These are phyloP conservation scores for Dianthus caryophyllus DNA, from an alignment of 148 eudicot genomes.

Conservation along the genomic window DNA sequence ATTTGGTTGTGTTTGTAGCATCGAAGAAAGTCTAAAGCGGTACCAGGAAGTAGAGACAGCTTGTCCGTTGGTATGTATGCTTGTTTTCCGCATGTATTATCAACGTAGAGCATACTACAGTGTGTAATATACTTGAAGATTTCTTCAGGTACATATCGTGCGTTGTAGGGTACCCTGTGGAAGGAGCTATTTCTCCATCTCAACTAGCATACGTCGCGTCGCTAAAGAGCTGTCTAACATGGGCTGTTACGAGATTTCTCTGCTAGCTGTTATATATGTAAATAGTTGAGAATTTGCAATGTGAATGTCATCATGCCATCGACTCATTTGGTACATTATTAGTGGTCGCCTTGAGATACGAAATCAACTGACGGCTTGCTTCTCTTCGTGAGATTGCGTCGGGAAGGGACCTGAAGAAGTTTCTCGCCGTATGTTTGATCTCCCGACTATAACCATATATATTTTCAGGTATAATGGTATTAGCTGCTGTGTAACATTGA, in stretches of 20 bases:
- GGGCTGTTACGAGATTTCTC: slow-evolving; percentile 92
- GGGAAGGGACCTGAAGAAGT: too few relatives aligned
- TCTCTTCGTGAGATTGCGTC: too few relatives aligned
- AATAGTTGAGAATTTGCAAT: too few relatives aligned
- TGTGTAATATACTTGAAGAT: slow-evolving; percentile 11
- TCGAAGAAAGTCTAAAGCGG: slow-evolving; percentile 77
- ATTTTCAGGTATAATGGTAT: too few relatives aligned
- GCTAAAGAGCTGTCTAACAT: slow-evolving; percentile 71
- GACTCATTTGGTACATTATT: too few relatives aligned
- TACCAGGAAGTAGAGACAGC: slow-evolving; percentile 66
- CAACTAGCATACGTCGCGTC: slow-evolving; percentile 82
- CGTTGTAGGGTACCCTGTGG: slow-evolving; percentile 94
- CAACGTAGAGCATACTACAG: not conserved
- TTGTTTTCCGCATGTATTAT: slow-evolving; percentile 7
- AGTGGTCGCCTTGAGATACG: too few relatives aligned
- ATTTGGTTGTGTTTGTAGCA: slow-evolving; percentile 41
- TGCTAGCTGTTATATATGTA: too few relatives aligned
- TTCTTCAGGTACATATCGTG: slow-evolving; percentile 76
- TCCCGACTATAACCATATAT: too few relatives aligned
- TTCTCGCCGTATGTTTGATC: too few relatives aligned
- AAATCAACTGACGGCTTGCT: too few relatives aligned
- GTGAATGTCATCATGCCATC: too few relatives aligned
- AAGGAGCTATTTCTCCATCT: slow-evolving; percentile 83
- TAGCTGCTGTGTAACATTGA: too few relatives aligned
- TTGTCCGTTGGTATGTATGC: slow-evolving; percentile 75